Conservation (phyloP, 2,329 filamentous ascomycete species). For the Chrysoporthe deuterocubensis region DNA sequence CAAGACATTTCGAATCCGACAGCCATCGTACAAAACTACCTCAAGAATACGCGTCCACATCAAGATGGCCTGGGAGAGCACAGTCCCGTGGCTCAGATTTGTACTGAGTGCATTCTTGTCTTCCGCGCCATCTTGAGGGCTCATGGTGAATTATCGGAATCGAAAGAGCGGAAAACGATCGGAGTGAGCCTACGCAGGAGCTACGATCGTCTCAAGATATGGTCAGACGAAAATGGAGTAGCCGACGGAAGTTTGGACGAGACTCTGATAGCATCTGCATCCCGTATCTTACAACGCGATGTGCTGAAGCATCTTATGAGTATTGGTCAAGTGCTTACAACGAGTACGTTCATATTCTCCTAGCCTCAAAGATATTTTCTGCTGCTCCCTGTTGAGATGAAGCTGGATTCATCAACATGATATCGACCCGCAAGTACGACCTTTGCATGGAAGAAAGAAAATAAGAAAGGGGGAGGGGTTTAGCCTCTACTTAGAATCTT, state of each 20-base stretch:
- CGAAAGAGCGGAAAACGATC: not conserved
- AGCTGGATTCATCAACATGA: too few relatives aligned
- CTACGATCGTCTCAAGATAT: conserved; percentile 13
- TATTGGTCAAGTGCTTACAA: conserved; percentile 9
- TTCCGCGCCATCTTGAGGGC: not conserved
- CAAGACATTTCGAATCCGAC: too few relatives aligned
- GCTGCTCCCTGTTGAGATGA: too few relatives aligned
- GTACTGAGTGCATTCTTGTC: conserved; percentile 1
- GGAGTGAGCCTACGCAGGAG: not conserved
- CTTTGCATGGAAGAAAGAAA: too few relatives aligned
- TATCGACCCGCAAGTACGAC: too few relatives aligned
- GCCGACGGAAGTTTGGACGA: conserved; percentile 1
- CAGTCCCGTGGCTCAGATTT: conserved; percentile 2
- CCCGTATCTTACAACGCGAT: not conserved
- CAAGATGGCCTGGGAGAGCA: not conserved
- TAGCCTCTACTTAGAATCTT: too few relatives aligned
- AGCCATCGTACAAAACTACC: not conserved
- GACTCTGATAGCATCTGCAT: not conserved
- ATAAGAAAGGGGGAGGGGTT: too few relatives aligned
- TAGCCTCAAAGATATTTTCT: not conserved
- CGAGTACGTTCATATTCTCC: not conserved
- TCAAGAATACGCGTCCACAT: not conserved
- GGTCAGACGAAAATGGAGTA: conserved; percentile 11
- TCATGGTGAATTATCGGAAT: not conserved
- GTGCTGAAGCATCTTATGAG: conserved; percentile 1